A percentile compares a stretch with the other conserved stretches of the same genome.
These are phyloP conservation scores for Bryoglossum gracile DNA, from an alignment of 495 filamentous ascomycete species.

Conservation along the genomic window DNA sequence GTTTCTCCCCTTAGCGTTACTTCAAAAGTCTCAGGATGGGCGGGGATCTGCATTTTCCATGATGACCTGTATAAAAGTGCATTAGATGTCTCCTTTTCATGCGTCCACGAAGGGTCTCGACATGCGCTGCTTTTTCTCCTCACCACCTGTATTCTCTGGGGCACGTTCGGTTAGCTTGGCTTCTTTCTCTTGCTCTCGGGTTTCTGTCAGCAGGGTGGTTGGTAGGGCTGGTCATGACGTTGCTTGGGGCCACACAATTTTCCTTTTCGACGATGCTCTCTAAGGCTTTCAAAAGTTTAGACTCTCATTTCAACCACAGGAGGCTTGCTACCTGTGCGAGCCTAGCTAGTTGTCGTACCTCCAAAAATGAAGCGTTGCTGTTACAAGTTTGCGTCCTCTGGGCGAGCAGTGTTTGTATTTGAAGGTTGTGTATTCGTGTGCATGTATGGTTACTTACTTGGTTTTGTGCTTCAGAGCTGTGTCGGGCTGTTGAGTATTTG, in stretches of 20 bases:
- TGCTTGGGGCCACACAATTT: slow-evolving; percentile 7
- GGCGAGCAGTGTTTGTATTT: not conserved
- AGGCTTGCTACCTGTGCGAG: slow-evolving; percentile 11
- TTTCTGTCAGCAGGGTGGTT: slow-evolving; percentile 2
- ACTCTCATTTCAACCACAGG: slow-evolving; percentile 16
- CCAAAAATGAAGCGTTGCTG: not conserved
- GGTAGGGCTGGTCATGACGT: not conserved
- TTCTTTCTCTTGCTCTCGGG: slow-evolving; percentile 7
- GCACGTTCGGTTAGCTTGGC: slow-evolving; percentile 11
- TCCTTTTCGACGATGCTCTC: slow-evolving; percentile 12
- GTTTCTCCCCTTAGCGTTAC: slow-evolving; percentile 30
- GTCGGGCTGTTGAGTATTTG: too few relatives aligned
- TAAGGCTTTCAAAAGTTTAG: slow-evolving; percentile 22
- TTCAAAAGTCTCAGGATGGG: slow-evolving; percentile 29
- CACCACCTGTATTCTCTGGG: slow-evolving; percentile 10
- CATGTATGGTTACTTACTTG: not conserved
- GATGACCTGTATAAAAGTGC: slow-evolving; percentile 29
- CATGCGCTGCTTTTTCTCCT: slow-evolving; percentile 20
- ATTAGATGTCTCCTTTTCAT: slow-evolving; percentile 28
- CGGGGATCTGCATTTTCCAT: slow-evolving; percentile 28
- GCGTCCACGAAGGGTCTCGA: slow-evolving; percentile 25
- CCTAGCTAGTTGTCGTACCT: slow-evolving; percentile 7
- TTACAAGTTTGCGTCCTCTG: not conserved
- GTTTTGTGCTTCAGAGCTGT: too few relatives aligned
- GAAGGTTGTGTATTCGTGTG: not conserved